Percentiles rank a stretch among this genome's conserved stretches.
Evolutionary conservation across 495 filamentous ascomycete genomes (phyloP).

Genomic region (Aspergillus hancockii): DNA sequence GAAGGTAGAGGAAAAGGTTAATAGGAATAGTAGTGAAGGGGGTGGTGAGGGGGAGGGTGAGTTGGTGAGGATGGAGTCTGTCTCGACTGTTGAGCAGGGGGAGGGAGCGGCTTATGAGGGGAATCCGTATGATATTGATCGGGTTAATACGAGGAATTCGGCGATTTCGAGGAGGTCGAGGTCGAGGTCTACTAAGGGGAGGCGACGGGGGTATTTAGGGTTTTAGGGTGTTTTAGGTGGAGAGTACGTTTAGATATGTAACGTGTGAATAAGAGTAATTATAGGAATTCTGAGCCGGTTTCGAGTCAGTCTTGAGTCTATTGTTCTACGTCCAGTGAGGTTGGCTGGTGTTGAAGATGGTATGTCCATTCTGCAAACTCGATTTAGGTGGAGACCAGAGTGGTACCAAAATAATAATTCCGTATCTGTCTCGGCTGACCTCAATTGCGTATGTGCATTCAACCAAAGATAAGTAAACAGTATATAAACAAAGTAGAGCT

Average conservation of each 20-base stretch:
- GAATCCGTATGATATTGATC: constrained; percentile 33
- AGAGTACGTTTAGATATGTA: background rate
- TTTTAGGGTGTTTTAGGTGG: constrained; percentile 2
- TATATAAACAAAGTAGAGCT: background rate
- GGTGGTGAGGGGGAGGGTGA: background rate
- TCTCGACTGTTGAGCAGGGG: constrained; percentile 9
- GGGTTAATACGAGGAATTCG: constrained; percentile 30
- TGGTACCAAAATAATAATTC: background rate
- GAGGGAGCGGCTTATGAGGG: constrained; percentile 17
- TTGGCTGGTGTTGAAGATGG: too few species aligned
- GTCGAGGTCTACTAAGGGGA: constrained; percentile 10
- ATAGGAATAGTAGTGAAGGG: background rate
- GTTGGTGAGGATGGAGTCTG: constrained; percentile 5
- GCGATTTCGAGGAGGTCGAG: constrained; percentile 25
- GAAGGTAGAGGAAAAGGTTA: constrained; percentile 6
- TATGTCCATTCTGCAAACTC: too few species aligned
- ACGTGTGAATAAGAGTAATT: too few species aligned
- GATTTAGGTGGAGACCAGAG: too few species aligned
- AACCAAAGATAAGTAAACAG: background rate
- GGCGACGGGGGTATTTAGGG: constrained; percentile 11
- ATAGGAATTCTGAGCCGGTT: too few species aligned
- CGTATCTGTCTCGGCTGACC: background rate
- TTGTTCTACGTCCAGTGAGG: too few species aligned
- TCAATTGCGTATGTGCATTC: background rate
- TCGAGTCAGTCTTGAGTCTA: too few species aligned